Conservation (phyloP, 345 rosid species). For the Brassica cretica region DNA sequence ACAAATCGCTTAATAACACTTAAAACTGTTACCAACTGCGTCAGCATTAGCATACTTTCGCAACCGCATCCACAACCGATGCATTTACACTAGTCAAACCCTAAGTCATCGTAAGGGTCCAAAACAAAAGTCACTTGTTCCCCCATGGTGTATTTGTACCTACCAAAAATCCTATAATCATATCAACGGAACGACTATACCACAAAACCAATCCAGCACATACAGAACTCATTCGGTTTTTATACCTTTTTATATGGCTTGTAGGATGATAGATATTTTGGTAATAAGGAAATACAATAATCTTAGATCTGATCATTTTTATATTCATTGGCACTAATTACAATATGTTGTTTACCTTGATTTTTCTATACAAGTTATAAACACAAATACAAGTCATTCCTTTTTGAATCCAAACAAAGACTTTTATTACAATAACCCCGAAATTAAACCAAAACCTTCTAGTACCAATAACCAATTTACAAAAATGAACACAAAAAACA, state of each 20-base stretch:
- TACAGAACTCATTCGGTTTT: not conserved
- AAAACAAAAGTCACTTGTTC: not conserved
- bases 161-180: not conserved
- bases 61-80: too few species aligned
- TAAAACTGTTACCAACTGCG: too few species aligned
- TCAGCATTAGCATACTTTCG: too few species aligned
- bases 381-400: slow-evolving; percentile 6
- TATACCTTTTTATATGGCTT: not conserved
- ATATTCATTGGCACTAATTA: not conserved
- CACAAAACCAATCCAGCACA: not conserved
- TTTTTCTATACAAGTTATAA: slow-evolving; percentile 14
- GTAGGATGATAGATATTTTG: not conserved
- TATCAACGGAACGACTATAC: not conserved
- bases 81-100: too few species aligned
- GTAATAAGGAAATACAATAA: not conserved
- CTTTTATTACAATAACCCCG: slow-evolving; percentile 33
- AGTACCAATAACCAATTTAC: slow-evolving; percentile 40
- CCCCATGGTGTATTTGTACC: not conserved
- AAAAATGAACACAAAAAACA: slow-evolving; percentile 16
- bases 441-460: slow-evolving; percentile 29
- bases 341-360: not conserved
- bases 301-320: too few species aligned
- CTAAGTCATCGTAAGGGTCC: not conserved
- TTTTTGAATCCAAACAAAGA: slow-evolving; percentile 18
- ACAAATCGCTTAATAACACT: too few species aligned